Evolutionary conservation across 1,139 yeast species (phyloP).

Genomic region (Hansenula lynferdii): DNA sequence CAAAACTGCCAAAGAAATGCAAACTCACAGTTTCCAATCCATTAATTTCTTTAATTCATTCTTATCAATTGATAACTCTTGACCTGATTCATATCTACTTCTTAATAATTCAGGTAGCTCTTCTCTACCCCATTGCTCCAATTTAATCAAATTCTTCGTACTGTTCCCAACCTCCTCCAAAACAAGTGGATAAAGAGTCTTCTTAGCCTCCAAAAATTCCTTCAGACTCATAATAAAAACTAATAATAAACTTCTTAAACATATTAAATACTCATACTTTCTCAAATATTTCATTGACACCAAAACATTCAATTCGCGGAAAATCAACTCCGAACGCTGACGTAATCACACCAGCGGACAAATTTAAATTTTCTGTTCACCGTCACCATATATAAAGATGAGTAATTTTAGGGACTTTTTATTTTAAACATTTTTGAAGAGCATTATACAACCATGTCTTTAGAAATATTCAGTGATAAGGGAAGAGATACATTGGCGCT

Average conservation of each 20-base stretch:
- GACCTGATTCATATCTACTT: conserved; percentile 3
- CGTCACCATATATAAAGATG: too few relatives aligned
- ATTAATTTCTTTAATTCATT: conserved; percentile 18
- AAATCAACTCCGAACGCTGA: too few relatives aligned
- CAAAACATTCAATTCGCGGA: too few relatives aligned
- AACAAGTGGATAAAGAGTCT: conserved; percentile 6
- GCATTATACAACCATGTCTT: conserved; percentile 24
- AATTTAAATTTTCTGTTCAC: too few relatives aligned
- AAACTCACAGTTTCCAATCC: conserved; percentile 19
- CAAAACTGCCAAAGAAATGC: too few relatives aligned
- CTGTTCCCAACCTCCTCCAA: conserved; percentile 5
- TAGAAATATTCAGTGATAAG: conserved; percentile 37
- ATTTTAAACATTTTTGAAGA: too few relatives aligned
- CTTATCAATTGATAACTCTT: conserved; percentile 7
- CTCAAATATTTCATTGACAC: too few relatives aligned
- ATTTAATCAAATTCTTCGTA: conserved; percentile 8
- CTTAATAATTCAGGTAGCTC: conserved; percentile 7
- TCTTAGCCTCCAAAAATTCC: conserved; percentile 5
- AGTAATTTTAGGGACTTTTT: too few relatives aligned
- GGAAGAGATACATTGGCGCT: conserved; percentile 37
- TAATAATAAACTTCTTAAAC: too few relatives aligned
- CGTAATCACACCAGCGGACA: too few relatives aligned
- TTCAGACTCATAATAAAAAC: conserved; percentile 2
- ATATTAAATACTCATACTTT: too few relatives aligned
- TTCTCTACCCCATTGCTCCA: conserved; percentile 13